Evolutionary conservation across 2,329 filamentous ascomycete species (phyloP).

Genomic region (Microsporum audouinii): DNA sequence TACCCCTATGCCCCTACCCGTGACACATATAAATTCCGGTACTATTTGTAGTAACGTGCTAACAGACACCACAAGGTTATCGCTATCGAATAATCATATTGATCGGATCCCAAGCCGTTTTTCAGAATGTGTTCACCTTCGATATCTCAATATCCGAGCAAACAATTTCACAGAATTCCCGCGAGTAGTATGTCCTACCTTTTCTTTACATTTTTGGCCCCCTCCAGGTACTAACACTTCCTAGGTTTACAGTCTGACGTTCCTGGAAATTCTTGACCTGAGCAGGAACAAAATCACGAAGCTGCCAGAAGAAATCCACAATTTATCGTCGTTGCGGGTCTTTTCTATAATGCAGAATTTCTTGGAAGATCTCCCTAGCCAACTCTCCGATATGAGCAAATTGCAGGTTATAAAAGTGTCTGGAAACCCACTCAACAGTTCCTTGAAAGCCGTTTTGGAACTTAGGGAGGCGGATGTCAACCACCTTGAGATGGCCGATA

Average conservation of each 20-base stretch:
- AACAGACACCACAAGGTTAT: constrained; percentile 29
- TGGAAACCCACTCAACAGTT: constrained; percentile 74
- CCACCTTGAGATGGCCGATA: constrained; percentile 42
- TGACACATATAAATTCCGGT: neutral
- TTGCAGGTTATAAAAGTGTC: constrained; percentile 82
- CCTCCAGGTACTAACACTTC: constrained; percentile 6
- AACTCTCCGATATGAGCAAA: constrained; percentile 79
- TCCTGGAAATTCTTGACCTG: constrained; percentile 85
- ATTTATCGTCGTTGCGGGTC: constrained; percentile 75
- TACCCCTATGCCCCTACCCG: neutral
- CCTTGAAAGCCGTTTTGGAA: constrained; percentile 58
- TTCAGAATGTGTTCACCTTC: constrained; percentile 37
- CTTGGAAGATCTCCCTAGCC: constrained; percentile 71
- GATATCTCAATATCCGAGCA: constrained; percentile 40
- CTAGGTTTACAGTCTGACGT: constrained; percentile 73
- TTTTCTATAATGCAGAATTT: constrained; percentile 78
- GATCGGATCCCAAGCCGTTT: constrained; percentile 39
- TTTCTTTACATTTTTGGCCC: neutral
- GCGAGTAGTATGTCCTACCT: constrained; percentile 43
- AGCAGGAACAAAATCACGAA: constrained; percentile 73
- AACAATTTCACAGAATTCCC: constrained; percentile 51
- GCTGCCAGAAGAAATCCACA: constrained; percentile 68
- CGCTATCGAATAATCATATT: constrained; percentile 42
- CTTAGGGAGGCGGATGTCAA: constrained; percentile 55
- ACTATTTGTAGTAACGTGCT: neutral